Base-by-base conservation (phyloP, 2,329 filamentous ascomycete genomes). In the Bipolaris sorokiniana region DNA sequence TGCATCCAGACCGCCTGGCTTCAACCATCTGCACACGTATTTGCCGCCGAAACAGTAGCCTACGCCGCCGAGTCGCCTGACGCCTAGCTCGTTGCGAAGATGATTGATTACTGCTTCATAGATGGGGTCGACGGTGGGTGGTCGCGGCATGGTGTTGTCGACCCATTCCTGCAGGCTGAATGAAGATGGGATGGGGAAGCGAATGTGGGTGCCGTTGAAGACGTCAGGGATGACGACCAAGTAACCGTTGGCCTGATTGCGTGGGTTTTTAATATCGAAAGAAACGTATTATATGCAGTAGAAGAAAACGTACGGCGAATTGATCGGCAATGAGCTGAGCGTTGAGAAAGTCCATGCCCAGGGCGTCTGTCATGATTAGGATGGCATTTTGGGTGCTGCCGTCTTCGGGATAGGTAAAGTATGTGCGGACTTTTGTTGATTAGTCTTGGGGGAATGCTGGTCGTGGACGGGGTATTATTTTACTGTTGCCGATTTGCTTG, bases 41-140 rank as follows among this genome's bases (percentile, higher is more conserved):
- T 84, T 84, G 3, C 77, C 83, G 36, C 90, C 90, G 64, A 92
- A 90, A 77, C 90, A 92, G 77, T 92, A 92, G 0, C 90, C 90
- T 0, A 87, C 84, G 13, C 81, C 84, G 1, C 85, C 89, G 34
- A 92, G 77, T 62, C 83, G 85, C 72, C 83, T 85, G 44, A 84
- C 67, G 5, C 69, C 69, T 36, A 73, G 78, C 49, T 85, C 80
- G 50, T 81, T 79, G 58, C 83, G 83, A 51, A 92, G 72, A 53
- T 85, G 81, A 72, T 85, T 84, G 69, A 90, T 82, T 47, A 79
- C 80, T 42, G 75, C 71, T n/a, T 77, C 77, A 51, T 85, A 76
- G 54, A 86, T 78, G 5, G 83, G 84, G 62, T 87, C 84, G 16
- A 86, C 80, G 7, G 72, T 67, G 3, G 75, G 68, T 5, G 76